Base-by-base conservation (phyloP, 495 filamentous ascomycete genomes). In the Penicillium silybi region DNA sequence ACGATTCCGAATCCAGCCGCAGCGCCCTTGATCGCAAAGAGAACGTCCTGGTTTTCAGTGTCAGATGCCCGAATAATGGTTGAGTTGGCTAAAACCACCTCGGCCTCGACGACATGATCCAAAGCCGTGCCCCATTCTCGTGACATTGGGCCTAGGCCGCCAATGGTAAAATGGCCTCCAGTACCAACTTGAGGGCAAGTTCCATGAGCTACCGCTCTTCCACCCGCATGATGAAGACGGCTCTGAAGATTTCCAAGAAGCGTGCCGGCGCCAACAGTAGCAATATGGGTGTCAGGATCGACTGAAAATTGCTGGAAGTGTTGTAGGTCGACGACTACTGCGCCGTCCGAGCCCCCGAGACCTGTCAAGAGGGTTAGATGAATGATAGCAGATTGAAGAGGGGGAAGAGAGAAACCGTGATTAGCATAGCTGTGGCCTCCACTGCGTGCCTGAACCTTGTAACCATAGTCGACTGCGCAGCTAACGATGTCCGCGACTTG, bases 401-500 rank as follows among this genome's bases (percentile, higher is more conserved):
- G 15, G 11, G 19, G 6, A 34, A 25, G 17, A 32, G 6, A 48
- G 48, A 40, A 61, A 66, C 67, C 67, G 57, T 79, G 79, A 4
- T 80, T 83, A 2, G 74, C 83, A 68, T 86, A 90, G 13, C 84
- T 88, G 61, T 91, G 89, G 1, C 89, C 89, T 13, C 88, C 88
- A 35, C 80, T 82, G 56, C 77, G 81, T 9, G 87, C 73, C 54
- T 88, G 85, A 18, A 90, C 85, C 56, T 85, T 84, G 55, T 82
- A 65, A 32, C 65, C 70, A 47, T 75, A 66, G 3, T 64, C 56
- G 0, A 63, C 68, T 0, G 85, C 86, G 54, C 85, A 89, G 47
- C 71, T 73, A 10, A 89, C 73, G 3, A 83, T 73, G 19, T 62
- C 71, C 1, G 82, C 74, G 11, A 90, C 77, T 41, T 90, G 75